Percentiles rank a stretch among this genome's conserved stretches.
Evolutionary conservation across 1,284 basidiomycete genomes (phyloP).

Genomic region (Violaceomyces palustris): DNA sequence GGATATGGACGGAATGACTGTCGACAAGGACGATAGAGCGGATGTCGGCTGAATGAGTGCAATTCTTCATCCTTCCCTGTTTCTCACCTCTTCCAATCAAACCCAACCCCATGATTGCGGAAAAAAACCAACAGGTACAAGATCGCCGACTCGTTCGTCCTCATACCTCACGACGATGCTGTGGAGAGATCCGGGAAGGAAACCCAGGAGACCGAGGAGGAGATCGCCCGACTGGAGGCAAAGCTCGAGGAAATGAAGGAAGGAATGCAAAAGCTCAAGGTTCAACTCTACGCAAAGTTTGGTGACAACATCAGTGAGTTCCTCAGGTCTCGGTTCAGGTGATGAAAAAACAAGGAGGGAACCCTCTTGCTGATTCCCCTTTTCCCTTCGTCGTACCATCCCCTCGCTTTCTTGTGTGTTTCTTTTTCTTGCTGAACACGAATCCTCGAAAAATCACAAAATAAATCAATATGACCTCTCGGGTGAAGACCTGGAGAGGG

Average conservation of each 20-base stretch:
- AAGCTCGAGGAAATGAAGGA: conserved; percentile 69
- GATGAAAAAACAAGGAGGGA: too few species aligned
- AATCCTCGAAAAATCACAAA: too few species aligned
- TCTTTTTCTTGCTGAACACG: too few species aligned
- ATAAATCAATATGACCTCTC: too few species aligned
- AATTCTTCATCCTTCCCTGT: not conserved
- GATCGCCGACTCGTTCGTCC: conserved; percentile 82
- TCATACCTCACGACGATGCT: conserved; percentile 68
- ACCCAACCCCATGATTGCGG: conserved; percentile 2
- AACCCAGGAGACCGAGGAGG: conserved; percentile 61
- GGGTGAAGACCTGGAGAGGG: too few species aligned
- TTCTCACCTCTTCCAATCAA: not conserved
- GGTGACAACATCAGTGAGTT: conserved; percentile 74
- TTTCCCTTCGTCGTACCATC: too few species aligned
- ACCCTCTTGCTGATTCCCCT: too few species aligned
- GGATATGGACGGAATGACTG: too few species aligned
- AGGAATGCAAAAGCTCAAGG: conserved; percentile 85
- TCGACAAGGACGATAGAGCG: conserved; percentile 60
- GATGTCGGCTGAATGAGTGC: not conserved
- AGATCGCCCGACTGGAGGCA: conserved; percentile 61
- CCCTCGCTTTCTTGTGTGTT: too few species aligned
- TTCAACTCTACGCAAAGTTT: conserved; percentile 83
- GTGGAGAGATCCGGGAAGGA: conserved; percentile 71
- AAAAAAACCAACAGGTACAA: conserved; percentile 60
- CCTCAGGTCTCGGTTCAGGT: too few species aligned